Base-by-base conservation (phyloP, 208 protist genomes). In the Angomonas ambiguus region DNA sequence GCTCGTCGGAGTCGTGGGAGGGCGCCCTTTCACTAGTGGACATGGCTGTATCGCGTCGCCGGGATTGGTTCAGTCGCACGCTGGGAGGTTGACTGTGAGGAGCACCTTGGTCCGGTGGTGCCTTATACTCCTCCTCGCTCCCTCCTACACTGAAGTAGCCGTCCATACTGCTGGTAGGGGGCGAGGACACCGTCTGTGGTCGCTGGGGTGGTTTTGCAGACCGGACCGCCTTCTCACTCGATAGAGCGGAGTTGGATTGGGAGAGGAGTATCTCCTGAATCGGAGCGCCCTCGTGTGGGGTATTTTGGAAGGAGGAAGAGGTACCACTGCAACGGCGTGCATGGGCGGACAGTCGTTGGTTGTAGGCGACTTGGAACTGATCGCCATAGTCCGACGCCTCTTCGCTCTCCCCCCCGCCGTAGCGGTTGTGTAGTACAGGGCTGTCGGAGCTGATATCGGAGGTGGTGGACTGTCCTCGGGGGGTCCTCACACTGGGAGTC, bases 21-120 rank as follows among this genome's bases (percentile, higher is more conserved):
- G 56, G 57, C 25, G 3, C 65, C 58, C 20, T 41, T 25, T n/a
- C 38, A 48, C 27, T 58, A 49, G n/a, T 42, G 66, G 10, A 35
- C 45, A 18, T 28, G 2, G 42, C 27, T n/a, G 20, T 59, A 13
- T n/a, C 25, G 53, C 53, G 2, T 8, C 8, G 38, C 38, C 38
- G 8, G 38, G 11, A 8, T 16, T 45, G 11, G 38, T 16, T 45
- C 11, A 16, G 38, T 16, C 11, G 38, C 11, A n/a, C 16, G 11
- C 38, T n/a, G 11, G 38, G 16, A 8, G 8, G 38, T 45, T 16
- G 38, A n/a, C 11, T n/a, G 38, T 45, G 8, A 8, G 38, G 38
- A 16, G 38, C 16, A 16, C 16, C 38, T 16, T 16, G 8, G 38
- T n/a, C n/a, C n/a, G n/a, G n/a, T n/a, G n/a, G n/a, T n/a, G n/a